phyloP scores from a whole-genome alignment of 2,329 filamentous ascomycete genomes.

The Aspergillus latus region DNA sequence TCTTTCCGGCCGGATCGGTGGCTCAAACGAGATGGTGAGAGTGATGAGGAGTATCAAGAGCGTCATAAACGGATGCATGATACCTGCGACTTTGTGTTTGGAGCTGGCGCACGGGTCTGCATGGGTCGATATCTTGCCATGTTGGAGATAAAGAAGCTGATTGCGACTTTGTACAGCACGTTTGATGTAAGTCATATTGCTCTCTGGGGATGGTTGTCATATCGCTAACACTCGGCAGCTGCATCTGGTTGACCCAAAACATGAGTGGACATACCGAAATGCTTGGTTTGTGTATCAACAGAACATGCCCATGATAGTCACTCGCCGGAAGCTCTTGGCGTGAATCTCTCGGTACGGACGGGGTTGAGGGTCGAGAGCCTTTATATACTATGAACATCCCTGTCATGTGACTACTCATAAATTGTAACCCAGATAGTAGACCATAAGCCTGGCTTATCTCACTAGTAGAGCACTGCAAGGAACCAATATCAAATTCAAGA shows the following conservation, averaged over 20 bases:
- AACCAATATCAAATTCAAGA: constrained; percentile 9
- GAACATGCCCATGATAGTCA: constrained; percentile 13
- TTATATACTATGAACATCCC: background rate
- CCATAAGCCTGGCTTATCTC: background rate
- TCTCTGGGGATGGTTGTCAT: background rate
- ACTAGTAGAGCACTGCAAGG: background rate
- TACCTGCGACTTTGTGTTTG: constrained; percentile 46
- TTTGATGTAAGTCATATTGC: constrained; percentile 7
- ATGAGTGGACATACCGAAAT: constrained; percentile 12
- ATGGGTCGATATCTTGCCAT: constrained; percentile 57
- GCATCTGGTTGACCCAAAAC: constrained; percentile 10
- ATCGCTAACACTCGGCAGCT: constrained; percentile 8
- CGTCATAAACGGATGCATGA: constrained; percentile 42
- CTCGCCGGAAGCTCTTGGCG: background rate
- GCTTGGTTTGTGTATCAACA: constrained; percentile 15
- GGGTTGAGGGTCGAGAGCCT: background rate
- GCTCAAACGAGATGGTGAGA: constrained; percentile 41
- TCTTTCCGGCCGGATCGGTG: constrained; percentile 52
- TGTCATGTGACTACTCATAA: background rate
- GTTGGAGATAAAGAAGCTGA: constrained; percentile 60
- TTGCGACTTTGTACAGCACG: constrained; percentile 47
- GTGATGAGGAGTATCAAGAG: constrained; percentile 31
- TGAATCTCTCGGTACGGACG: background rate
- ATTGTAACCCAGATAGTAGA: background rate
- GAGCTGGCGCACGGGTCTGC: constrained; percentile 56